Percentiles rank a stretch among this genome's conserved stretches.
phyloP scores from a whole-genome alignment of 2,329 filamentous ascomycete genomes.

The Diaporthe helianthi region DNA sequence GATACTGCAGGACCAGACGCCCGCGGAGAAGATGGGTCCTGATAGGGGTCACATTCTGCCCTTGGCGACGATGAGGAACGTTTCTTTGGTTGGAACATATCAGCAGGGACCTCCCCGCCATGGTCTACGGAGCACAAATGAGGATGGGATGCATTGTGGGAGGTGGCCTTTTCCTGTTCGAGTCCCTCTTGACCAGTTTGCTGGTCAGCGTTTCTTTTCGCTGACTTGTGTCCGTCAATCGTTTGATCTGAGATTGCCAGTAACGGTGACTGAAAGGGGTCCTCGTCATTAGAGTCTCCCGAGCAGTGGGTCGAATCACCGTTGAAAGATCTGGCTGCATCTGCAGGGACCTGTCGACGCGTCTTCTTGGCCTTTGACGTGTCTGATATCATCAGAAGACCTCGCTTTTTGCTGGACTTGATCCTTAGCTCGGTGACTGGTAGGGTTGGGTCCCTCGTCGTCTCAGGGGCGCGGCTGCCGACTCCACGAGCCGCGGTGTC shows the following conservation, averaged over 20 bases:
- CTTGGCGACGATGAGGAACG: not conserved
- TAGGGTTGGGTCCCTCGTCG: slow-evolving; percentile 31
- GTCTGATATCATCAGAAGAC: slow-evolving; percentile 55
- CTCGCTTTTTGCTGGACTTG: slow-evolving; percentile 54
- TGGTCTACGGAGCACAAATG: not conserved
- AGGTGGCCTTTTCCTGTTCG: not conserved
- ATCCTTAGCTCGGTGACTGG: slow-evolving; percentile 56
- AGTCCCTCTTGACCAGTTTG: no score
- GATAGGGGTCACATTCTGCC: slow-evolving; percentile 18
- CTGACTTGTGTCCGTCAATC: not conserved
- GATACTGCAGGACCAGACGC: not conserved
- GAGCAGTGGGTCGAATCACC: not conserved
- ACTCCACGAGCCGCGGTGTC: not conserved
- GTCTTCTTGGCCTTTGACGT: slow-evolving; percentile 37
- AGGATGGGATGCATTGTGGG: not conserved
- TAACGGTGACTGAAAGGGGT: not conserved
- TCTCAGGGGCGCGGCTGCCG: no score
- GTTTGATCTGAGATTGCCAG: not conserved
- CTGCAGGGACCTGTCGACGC: slow-evolving; percentile 26
- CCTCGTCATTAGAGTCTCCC: not conserved
- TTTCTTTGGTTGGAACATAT: not conserved
- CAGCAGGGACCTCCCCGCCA: not conserved
- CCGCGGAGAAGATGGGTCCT: slow-evolving; percentile 22
- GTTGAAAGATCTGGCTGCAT: not conserved
- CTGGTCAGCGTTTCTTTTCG: not conserved